Evolutionary conservation across 352 stramenopile genomes (phyloP).

Genomic region (Plasmopara viticola): DNA sequence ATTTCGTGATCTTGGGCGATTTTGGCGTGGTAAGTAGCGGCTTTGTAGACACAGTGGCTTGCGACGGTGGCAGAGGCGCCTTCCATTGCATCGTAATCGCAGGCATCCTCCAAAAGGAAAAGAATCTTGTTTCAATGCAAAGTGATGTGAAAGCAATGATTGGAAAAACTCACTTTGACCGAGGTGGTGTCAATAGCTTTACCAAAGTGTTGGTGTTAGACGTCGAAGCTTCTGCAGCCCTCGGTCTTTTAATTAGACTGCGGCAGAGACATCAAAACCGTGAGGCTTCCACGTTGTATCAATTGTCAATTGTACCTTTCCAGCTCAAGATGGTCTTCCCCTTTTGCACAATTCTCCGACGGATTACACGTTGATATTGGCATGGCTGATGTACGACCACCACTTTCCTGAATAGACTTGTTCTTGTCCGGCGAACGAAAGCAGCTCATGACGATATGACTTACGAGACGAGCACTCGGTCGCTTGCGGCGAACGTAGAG

Average conservation of each 20-base stretch:
- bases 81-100: constrained; percentile 67
- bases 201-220: background rate
- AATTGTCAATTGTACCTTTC: constrained; percentile 28
- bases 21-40: constrained; percentile 12
- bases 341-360: constrained; percentile 19
- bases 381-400: constrained; percentile 17
- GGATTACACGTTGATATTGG: constrained; percentile 18
- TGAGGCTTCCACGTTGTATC: background rate
- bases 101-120: constrained; percentile 34
- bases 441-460: constrained; percentile 15
- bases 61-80: constrained; percentile 14
- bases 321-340: constrained; percentile 29
- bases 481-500: constrained; percentile 52
- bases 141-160: background rate
- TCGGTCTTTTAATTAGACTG: constrained; percentile 18
- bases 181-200: constrained; percentile 8
- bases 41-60: constrained; percentile 6
- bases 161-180: constrained; percentile 13
- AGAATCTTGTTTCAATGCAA: background rate
- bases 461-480: constrained; percentile 13
- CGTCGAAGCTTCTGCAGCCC: background rate
- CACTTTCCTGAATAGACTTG: background rate
- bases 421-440: constrained; percentile 11
- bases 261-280: background rate
- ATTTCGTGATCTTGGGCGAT: constrained; percentile 5